These are phyloP conservation scores for Penicillium sp. DNA, from an alignment of 2,329 filamentous ascomycete species.

Conservation along the genomic window DNA sequence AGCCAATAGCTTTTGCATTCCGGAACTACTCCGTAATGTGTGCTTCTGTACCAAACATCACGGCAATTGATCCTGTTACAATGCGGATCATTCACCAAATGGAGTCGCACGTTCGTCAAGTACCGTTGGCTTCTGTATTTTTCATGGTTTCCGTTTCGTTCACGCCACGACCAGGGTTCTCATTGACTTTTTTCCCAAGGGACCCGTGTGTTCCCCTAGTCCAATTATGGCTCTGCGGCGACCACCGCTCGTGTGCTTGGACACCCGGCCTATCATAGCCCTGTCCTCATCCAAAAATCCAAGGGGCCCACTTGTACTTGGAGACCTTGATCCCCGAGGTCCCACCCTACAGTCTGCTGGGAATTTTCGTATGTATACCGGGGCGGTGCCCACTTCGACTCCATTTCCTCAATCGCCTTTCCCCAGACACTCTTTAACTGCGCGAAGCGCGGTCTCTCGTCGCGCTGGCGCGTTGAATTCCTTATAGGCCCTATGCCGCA, in stretches of 20 bases:
- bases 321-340: not conserved
- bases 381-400: conserved; percentile 13
- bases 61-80: conserved; percentile 14
- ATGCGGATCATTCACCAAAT: conserved; percentile 6
- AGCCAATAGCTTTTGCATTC: conserved; percentile 1
- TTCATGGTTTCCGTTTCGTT: not conserved
- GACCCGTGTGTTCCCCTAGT: not conserved
- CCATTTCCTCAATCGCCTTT: conserved; percentile 7
- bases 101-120: not conserved
- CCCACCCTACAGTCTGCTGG: not conserved
- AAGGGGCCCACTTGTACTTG: not conserved
- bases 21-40: not conserved
- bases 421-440: conserved; percentile 16
- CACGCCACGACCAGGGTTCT: not conserved
- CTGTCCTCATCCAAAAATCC: not conserved
- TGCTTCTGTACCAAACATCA: not conserved
- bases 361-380: conserved; percentile 22
- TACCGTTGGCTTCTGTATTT: not conserved
- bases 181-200: not conserved
- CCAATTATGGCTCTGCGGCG: not conserved
- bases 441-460: conserved; percentile 25
- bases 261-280: not conserved
- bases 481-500: conserved; percentile 16
- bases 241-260: not conserved
- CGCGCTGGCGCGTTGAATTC: conserved; percentile 26